These are phyloP conservation scores for Chenopodium formosanum DNA, from an alignment of 148 eudicot species.

Conservation along the genomic window DNA sequence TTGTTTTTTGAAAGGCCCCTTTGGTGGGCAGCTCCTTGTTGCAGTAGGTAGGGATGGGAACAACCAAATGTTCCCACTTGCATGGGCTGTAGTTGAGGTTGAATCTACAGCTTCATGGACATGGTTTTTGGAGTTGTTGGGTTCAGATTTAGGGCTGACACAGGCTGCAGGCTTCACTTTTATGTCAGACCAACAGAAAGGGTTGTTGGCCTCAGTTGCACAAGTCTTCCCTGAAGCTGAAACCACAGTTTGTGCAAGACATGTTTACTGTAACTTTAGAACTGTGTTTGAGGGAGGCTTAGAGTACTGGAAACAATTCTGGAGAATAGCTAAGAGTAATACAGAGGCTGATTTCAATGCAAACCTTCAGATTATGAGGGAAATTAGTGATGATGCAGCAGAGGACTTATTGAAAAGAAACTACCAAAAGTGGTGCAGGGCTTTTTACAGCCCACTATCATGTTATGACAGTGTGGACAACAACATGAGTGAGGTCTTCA, in stretches of 20 bases:
- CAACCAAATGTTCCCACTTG: background rate
- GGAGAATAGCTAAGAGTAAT: background rate
- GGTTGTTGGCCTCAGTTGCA: too few relatives aligned
- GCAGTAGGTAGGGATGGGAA: conserved; percentile 6
- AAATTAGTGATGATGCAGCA: background rate
- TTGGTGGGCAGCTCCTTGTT: background rate
- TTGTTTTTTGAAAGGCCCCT: background rate
- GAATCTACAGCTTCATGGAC: background rate
- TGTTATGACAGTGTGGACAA: background rate
- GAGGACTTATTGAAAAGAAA: background rate
- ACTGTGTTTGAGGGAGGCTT: background rate
- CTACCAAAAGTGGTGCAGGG: background rate
- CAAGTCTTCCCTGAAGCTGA: too few relatives aligned
- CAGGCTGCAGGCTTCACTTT: background rate
- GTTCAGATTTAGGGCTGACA: background rate
- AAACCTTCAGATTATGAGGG: background rate
- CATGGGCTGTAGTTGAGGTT: background rate
- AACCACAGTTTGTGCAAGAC: background rate
- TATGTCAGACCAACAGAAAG: too few relatives aligned
- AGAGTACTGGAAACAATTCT: background rate
- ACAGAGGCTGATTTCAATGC: background rate
- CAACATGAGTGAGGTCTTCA: background rate
- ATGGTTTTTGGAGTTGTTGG: background rate
- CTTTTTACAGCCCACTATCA: background rate
- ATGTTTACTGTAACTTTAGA: conserved; percentile 1